phyloP scores from a whole-genome alignment of 192 early-diverging fungal genomes.

The Coemansia sp. region DNA sequence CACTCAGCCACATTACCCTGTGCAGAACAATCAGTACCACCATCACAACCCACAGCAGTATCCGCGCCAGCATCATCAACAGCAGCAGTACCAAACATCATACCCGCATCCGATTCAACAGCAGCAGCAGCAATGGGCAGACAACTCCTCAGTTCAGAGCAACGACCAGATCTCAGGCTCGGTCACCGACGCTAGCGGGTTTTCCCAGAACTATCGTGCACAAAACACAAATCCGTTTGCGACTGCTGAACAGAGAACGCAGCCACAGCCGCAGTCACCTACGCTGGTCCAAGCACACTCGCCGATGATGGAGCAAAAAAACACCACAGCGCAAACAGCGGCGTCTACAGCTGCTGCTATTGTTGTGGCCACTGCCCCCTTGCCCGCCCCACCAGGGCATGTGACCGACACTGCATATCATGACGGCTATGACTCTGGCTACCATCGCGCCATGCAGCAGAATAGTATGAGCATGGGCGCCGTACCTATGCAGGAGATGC shows the following conservation, averaged over 20 bases:
- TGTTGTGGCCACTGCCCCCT: conserved; percentile 11
- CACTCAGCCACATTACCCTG: conserved; percentile 20
- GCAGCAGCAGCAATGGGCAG: conserved; percentile 20
- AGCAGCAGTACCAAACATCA: conserved; percentile 15
- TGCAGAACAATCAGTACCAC: conserved; percentile 11
- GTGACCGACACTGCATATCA: conserved; percentile 27
- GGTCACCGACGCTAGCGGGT: conserved; percentile 37
- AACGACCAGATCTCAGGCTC: conserved; percentile 45
- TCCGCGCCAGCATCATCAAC: conserved; percentile 15
- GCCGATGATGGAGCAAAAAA: conserved; percentile 27
- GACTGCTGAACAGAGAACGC: conserved; percentile 9
- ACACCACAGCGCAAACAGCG: neutral
- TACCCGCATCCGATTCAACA: conserved; percentile 8
- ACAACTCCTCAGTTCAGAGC: conserved; percentile 33
- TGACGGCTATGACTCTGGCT: conserved; percentile 12
- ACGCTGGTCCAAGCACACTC: conserved; percentile 23
- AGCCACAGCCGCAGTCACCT: conserved; percentile 23
- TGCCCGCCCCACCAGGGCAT: conserved; percentile 12
- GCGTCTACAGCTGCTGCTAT: conserved; percentile 2
- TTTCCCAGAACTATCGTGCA: conserved; percentile 33
- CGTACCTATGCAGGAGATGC: conserved; percentile 38
- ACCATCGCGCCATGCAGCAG: conserved; percentile 11
- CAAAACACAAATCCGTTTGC: conserved; percentile 16
- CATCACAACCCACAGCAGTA: conserved; percentile 9
- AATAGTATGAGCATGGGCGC: conserved; percentile 4